These are phyloP conservation scores for Trebouxia sp. DNA, from an alignment of 139 green algal species.

Conservation along the genomic window DNA sequence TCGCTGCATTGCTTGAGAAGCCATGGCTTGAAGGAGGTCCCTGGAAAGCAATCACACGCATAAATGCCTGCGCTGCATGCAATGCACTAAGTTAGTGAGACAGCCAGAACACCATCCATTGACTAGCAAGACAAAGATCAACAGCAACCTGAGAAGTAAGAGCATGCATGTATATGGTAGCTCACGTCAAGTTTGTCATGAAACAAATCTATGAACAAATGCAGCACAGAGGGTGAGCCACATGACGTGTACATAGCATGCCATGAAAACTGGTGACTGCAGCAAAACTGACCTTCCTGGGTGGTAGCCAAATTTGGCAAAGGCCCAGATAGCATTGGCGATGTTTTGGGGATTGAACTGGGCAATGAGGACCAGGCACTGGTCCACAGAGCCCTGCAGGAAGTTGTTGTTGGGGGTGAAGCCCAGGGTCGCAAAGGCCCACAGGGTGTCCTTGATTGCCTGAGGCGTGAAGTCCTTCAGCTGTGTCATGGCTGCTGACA, in stretches of 20 bases:
- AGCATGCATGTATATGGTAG: no score
- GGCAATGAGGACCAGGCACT: slow-evolving; percentile 17
- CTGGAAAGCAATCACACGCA: background rate
- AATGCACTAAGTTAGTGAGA: no score
- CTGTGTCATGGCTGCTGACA: slow-evolving; percentile 1
- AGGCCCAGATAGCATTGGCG: slow-evolving; percentile 27
- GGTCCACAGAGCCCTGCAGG: slow-evolving; percentile 8
- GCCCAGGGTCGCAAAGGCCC: slow-evolving; percentile 24
- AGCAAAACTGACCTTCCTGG: slow-evolving; percentile 3
- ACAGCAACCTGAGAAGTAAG: no score
- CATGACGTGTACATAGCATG: background rate
- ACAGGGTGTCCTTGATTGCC: slow-evolving; percentile 29
- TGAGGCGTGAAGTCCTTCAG: slow-evolving; percentile 22
- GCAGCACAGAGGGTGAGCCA: background rate
- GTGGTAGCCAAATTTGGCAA: slow-evolving; percentile 29
- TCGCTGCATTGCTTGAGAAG: slow-evolving; percentile 22
- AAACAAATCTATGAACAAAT: background rate
- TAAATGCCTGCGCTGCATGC: background rate
- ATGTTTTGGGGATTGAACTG: slow-evolving; percentile 29
- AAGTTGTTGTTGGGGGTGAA: slow-evolving; percentile 19
- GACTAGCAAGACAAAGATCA: no score
- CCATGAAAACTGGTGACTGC: background rate
- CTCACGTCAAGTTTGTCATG: no score
- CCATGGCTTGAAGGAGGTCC: slow-evolving; percentile 24
- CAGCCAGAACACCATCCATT: no score